Evolutionary conservation across 441 rosid genomes (phyloP), one percentile per base, ranked within the genome.

Genomic region (Macaranga tanarius): DNA sequence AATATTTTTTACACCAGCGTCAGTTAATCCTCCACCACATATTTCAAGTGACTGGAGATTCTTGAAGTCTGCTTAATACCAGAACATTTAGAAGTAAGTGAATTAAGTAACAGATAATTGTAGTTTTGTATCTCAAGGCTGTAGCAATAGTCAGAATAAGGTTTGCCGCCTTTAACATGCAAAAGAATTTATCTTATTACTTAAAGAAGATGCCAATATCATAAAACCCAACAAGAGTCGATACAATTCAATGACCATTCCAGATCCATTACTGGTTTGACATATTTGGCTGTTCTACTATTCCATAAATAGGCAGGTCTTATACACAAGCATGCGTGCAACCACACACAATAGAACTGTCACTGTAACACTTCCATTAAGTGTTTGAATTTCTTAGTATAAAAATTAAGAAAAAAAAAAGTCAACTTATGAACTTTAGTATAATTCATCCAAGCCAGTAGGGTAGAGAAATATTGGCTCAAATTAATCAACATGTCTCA

Each of bases 11-110:
- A 90, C 82, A 38, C 97, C 97, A 62, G 90, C 89, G 88, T 92
- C 98, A 23, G 96, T 91, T 74, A 95, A 80, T 74, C 93, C 90
- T 79, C 99, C 98, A 9, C 98, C 93, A 55, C 98, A 95, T 76
- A 95, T 92, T 77, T 95, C 98, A 81, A 92, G 77, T 51, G 95
- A 91, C 74, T 80, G 82, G 69, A 95, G 82, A 64, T 88, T 89
- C 90, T 89, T 92, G 65, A 92, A 86, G 75, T 85, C 99, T 95
- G 77, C 73, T 63, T 16, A 12, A 73, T 10, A 56, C 10, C 15
- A 19, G 38, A 50, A 59, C 31, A 45, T 20, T 48, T 34, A 15
- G 26, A 15, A n/a, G 13, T n/a, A 40, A 12, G 17, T 7, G 3
- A 11, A 50, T 25, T 15, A 38, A 47, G 25, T 55, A 25, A 42